Conservation (phyloP, 1,139 yeast species). For the Lodderomyces pseudojiufengensis region DNA sequence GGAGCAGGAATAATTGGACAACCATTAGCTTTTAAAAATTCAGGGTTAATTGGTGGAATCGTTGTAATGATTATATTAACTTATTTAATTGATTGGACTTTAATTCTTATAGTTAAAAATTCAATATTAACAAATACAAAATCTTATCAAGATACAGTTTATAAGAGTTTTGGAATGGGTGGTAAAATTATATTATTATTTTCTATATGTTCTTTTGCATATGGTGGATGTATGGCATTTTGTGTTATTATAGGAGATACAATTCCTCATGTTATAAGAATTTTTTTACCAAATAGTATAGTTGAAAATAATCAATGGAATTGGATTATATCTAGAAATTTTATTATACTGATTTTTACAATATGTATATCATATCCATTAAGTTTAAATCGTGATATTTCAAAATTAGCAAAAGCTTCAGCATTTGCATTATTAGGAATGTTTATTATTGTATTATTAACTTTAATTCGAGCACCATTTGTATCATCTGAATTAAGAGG, state of each 20-base stretch:
- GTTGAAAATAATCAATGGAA: slow-evolving; percentile 38
- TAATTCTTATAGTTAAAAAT: slow-evolving; percentile 73
- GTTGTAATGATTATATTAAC: slow-evolving; percentile 60
- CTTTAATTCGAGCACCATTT: slow-evolving; percentile 70
- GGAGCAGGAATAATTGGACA: slow-evolving; percentile 97
- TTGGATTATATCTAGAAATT: slow-evolving; percentile 61
- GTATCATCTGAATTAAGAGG: slow-evolving; percentile 48
- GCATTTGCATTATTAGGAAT: slow-evolving; percentile 84
- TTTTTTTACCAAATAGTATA: slow-evolving; percentile 52
- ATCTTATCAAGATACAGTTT: slow-evolving; percentile 84
- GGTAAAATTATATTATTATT: slow-evolving; percentile 69
- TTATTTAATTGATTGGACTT: slow-evolving; percentile 81
- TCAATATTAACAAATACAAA: slow-evolving; percentile 71
- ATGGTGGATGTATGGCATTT: slow-evolving; percentile 93
- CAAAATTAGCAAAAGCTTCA: slow-evolving; percentile 83
- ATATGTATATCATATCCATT: slow-evolving; percentile 76
- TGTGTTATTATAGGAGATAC: slow-evolving; percentile 95
- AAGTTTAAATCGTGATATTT: slow-evolving; percentile 75
- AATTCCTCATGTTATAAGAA: slow-evolving; percentile 80
- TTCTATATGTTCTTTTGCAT: slow-evolving; percentile 85
- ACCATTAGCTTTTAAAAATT: slow-evolving; percentile 79
- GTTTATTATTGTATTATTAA: slow-evolving; percentile 72
- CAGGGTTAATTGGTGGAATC: slow-evolving; percentile 76
- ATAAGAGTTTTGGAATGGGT: slow-evolving; percentile 67
- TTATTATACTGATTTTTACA: slow-evolving; percentile 67